phyloP scores from a whole-genome alignment of 176 grass and related monocot genomes.

The Eragrostis nindensis region DNA sequence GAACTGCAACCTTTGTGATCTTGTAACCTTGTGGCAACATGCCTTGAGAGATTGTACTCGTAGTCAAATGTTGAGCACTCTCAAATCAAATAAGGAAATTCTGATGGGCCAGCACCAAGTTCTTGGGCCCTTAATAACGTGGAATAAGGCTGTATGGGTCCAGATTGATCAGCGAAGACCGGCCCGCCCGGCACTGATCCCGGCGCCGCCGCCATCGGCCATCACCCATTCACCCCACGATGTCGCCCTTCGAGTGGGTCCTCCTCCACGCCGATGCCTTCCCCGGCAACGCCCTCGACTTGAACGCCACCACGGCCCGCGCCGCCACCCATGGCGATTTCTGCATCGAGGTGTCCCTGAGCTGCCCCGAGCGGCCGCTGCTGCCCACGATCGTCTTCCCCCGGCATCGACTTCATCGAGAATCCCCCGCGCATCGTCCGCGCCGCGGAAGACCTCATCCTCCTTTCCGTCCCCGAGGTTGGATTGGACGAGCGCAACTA shows the following conservation, averaged over 20 bases:
- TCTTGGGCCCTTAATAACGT: neutral
- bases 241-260: neutral
- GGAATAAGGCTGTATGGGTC: too few relatives aligned
- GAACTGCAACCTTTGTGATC: conserved; percentile 62
- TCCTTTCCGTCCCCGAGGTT: neutral
- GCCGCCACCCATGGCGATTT: conserved; percentile 5
- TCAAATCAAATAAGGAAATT: too few relatives aligned
- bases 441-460: neutral
- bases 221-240: neutral
- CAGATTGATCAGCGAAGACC: neutral
- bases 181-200: too few relatives aligned
- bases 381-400: neutral
- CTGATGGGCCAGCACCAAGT: neutral
- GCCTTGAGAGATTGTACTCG: neutral
- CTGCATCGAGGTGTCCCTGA: neutral
- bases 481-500: neutral
- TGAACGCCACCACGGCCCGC: conserved; percentile 55
- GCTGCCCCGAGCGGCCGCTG: neutral
- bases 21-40: conserved; percentile 54
- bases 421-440: neutral
- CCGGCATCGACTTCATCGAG: neutral
- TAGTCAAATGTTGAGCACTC: too few relatives aligned
- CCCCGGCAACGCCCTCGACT: conserved; percentile 37
- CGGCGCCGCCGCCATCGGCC: neutral
- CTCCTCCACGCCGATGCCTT: neutral